Base-by-base conservation (phyloP, 495 filamentous ascomycete genomes). In the Lasiosphaeria hispida region DNA sequence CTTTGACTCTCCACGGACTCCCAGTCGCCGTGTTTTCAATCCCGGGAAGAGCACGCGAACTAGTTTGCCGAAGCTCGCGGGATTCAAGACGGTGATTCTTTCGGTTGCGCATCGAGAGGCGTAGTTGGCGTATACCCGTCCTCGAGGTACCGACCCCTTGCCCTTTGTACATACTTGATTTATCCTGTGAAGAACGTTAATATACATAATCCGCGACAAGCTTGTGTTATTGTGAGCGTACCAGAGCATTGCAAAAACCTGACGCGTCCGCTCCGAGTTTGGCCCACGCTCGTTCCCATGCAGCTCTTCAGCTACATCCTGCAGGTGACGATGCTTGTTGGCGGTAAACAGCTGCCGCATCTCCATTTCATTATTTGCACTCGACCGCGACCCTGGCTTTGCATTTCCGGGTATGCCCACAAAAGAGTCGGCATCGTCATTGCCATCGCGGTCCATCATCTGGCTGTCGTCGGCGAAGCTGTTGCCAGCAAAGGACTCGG, bases 181-280 rank as follows among this genome's bases (percentile, higher is more conserved):
- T 64, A 97, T 79, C 93, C 93, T 96, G 68, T 11, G 38, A 38
- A 41, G 14, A 13, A 53, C 23, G 48, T 69, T 54, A 68, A 59
- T 41, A 54, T 30, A 10, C 7, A 23, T 34, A 5, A 10, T 19
- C 13, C 19, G 7, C 18, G 42, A 4, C n/a, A 9, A 45, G 10
- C 11, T 6, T 10, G 33, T 30, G 0, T 13, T 17, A n/a, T 1
- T 10, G 23, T 10, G 10, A 56, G 69, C 80, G 61, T 84, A 97
- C 94, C 94, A 98, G 56, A 96, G 85, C 90, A 98, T 96, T 11
- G 94, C 94, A 70, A 97, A 97, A 19, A 98, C 86, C 76, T 98
- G 94, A 58, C 96, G 92, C 41, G 92, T 89, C 69, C 95, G 88
- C 70, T 98, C 94, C 7, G 93, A 89, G 69, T 91, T 91, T 11